These are phyloP conservation scores for Datisca glomerata DNA, from an alignment of 306 rosid genomes.

Conservation along the genomic window DNA sequence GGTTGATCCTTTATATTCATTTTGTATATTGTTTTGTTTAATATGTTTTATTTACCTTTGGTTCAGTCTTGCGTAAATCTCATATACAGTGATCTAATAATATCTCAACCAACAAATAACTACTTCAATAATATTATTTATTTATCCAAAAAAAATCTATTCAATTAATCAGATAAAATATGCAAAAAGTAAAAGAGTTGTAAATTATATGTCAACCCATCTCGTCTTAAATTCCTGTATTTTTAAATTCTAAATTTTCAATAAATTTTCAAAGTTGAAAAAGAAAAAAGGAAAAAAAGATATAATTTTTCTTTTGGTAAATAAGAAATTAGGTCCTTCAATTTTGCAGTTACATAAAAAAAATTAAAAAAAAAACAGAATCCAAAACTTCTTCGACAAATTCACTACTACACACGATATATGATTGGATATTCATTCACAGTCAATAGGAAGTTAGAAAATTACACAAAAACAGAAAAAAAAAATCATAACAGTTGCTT, in stretches of 20 bases:
- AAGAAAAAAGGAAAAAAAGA: neutral
- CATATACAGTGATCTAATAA: too few relatives aligned
- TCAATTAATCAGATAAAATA: too few relatives aligned
- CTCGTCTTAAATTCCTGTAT: neutral
- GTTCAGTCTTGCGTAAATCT: too few relatives aligned
- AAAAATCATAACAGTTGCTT: constrained; percentile 45
- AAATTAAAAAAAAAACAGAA: neutral
- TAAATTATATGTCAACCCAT: neutral
- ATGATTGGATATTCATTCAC: too few relatives aligned
- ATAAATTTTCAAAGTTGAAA: neutral
- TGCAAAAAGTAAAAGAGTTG: neutral
- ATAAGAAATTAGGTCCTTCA: neutral
- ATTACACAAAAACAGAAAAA: neutral
- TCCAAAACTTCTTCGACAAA: neutral
- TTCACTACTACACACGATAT: neutral
- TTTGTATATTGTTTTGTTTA: neutral
- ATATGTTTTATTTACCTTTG: neutral
- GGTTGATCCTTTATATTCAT: neutral
- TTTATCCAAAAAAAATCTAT: too few relatives aligned
- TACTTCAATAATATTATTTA: too few relatives aligned
- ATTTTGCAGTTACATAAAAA: neutral
- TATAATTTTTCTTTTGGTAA: neutral
- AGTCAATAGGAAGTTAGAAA: constrained; percentile 3
- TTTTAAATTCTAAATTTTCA: neutral
- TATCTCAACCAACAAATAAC: too few relatives aligned